Evolutionary conservation across 495 filamentous ascomycete genomes (phyloP).

Genomic region (Saxophila tyrrhenica): DNA sequence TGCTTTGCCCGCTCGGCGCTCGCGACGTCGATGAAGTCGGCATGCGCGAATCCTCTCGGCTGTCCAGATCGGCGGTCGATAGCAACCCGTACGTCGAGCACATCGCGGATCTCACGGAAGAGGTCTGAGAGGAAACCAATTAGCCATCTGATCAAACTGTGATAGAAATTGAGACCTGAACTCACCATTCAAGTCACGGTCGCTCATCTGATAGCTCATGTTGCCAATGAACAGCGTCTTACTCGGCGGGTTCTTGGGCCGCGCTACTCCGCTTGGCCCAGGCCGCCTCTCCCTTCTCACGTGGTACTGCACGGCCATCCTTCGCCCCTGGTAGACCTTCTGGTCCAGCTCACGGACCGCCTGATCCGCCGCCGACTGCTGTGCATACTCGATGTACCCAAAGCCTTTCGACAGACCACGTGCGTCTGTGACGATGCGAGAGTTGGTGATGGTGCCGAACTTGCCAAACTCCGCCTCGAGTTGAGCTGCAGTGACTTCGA

Average conservation of each 20-base stretch:
- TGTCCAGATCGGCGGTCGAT: conserved; percentile 82
- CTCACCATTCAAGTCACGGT: conserved; percentile 62
- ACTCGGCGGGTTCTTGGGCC: conserved; percentile 36
- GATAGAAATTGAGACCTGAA: neutral
- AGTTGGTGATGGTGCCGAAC: conserved; percentile 34
- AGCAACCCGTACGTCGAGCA: conserved; percentile 75
- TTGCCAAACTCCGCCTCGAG: conserved; percentile 27
- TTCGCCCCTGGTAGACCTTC: conserved; percentile 69
- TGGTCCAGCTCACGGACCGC: conserved; percentile 58
- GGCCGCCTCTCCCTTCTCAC: conserved; percentile 4
- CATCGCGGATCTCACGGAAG: conserved; percentile 59
- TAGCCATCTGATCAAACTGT: too few species aligned
- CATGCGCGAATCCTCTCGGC: conserved; percentile 81
- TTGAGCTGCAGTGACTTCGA: conserved; percentile 46
- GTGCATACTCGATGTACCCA: conserved; percentile 62
- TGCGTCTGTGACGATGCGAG: conserved; percentile 52
- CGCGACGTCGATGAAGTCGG: conserved; percentile 62
- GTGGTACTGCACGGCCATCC: conserved; percentile 49
- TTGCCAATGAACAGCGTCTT: conserved; percentile 78
- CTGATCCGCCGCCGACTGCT: conserved; percentile 40
- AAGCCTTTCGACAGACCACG: conserved; percentile 86
- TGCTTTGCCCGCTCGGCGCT: conserved; percentile 49
- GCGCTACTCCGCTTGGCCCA: neutral
- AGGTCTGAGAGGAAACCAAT: conserved; percentile 32
- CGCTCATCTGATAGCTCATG: conserved; percentile 79